phyloP scores from a whole-genome alignment of 352 stramenopile species.

The Globisporangium perplexum region DNA sequence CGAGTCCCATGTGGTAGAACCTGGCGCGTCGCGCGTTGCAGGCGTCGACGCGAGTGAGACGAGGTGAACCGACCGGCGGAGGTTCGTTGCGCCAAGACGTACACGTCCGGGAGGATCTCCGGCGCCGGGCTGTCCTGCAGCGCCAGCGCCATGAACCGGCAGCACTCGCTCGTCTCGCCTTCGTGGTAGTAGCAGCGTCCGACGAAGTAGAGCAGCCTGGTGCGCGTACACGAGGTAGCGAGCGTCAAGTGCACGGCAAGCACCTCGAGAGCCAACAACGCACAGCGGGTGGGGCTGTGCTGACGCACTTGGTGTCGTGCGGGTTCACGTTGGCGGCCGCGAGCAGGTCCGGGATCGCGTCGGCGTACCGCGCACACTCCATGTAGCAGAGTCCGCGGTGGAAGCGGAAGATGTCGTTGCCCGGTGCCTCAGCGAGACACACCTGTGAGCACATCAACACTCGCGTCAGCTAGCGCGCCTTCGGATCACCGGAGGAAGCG shows the following conservation, averaged over 20 bases:
- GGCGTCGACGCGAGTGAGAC: background rate
- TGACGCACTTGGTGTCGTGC: constrained; percentile 21
- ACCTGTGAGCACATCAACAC: constrained; percentile 9
- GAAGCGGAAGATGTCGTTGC: constrained; percentile 61
- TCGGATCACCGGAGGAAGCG: background rate
- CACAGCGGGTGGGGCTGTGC: too few species aligned
- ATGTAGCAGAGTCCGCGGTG: constrained; percentile 60
- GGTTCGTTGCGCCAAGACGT: too few species aligned
- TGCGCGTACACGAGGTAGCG: too few species aligned
- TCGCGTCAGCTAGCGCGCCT: background rate
- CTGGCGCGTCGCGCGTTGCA: constrained; percentile 13
- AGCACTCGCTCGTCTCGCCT: constrained; percentile 31
- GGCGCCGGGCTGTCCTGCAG: constrained; percentile 21
- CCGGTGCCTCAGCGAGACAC: constrained; percentile 30
- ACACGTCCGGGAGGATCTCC: constrained; percentile 55
- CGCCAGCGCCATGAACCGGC: constrained; percentile 38
- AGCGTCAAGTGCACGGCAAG: too few species aligned
- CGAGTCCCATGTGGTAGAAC: constrained; percentile 71
- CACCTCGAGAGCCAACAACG: too few species aligned
- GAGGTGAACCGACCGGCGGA: too few species aligned
- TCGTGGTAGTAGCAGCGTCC: constrained; percentile 63
- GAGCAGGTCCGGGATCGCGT: constrained; percentile 50
- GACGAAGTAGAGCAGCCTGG: constrained; percentile 56
- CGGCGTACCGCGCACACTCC: constrained; percentile 38
- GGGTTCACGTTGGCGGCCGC: constrained; percentile 26